phyloP scores from a whole-genome alignment of 208 protist genomes.

The Lotmaria passim region DNA sequence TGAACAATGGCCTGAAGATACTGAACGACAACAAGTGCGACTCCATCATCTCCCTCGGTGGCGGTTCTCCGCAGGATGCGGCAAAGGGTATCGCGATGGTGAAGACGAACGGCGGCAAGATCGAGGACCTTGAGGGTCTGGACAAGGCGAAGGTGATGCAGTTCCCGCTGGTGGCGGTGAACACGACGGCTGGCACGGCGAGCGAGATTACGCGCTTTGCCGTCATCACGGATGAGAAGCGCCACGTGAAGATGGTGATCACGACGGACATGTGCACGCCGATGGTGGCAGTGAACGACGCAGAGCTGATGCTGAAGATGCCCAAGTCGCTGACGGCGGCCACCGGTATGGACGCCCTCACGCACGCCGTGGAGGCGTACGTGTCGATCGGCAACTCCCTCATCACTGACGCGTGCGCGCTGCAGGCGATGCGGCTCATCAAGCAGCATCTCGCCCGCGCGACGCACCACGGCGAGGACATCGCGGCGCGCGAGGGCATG shows the following conservation, averaged over 20 bases:
- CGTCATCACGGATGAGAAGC: conserved; percentile 82
- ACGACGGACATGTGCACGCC: conserved; percentile 61
- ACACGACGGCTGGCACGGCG: conserved; percentile 90
- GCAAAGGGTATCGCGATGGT: conserved; percentile 87
- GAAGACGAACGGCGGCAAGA: conserved; percentile 69
- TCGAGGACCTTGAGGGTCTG: conserved; percentile 67
- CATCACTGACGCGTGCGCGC: conserved; percentile 74
- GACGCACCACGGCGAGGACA: conserved; percentile 51
- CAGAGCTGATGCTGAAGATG: conserved; percentile 78
- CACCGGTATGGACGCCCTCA: conserved; percentile 92
- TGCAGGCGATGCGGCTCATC: conserved; percentile 77
- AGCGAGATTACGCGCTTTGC: conserved; percentile 91
- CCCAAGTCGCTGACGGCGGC: conserved; percentile 82
- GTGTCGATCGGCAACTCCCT: conserved; percentile 55
- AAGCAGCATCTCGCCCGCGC: conserved; percentile 63
- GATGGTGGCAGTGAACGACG: conserved; percentile 82
- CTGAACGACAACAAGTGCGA: conserved; percentile 60
- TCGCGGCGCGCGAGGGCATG: conserved; percentile 78
- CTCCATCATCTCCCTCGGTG: conserved; percentile 81
- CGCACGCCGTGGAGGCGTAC: conserved; percentile 91
- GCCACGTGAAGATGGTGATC: conserved; percentile 77
- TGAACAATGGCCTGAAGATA: conserved; percentile 54
- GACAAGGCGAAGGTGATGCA: conserved; percentile 53
- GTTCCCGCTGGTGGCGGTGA: conserved; percentile 78
- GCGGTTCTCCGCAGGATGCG: conserved; percentile 87